Conservation (phyloP, 495 filamentous ascomycete genomes). For the Tuber brumale region DNA sequence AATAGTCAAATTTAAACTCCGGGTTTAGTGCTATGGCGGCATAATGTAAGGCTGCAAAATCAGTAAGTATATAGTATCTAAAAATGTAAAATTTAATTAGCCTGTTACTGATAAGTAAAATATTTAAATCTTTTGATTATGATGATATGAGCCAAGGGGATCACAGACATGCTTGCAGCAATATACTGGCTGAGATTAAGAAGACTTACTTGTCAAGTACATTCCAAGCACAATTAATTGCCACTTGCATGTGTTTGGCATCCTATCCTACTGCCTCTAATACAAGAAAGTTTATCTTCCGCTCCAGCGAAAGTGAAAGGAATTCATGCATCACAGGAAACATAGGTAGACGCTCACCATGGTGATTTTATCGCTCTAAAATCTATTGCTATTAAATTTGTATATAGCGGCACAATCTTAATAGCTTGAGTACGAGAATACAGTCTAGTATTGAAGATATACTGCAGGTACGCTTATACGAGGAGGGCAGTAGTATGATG, state of each 20-base stretch:
- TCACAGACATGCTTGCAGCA: too few relatives aligned
- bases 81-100: not conserved
- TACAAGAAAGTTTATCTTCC: not conserved
- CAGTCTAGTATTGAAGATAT: too few relatives aligned
- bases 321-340: slow-evolving; percentile 16
- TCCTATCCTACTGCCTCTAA: not conserved
- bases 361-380: not conserved
- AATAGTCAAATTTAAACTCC: slow-evolving; percentile 19
- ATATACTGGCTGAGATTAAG: too few relatives aligned
- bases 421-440: too few relatives aligned
- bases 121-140: too few relatives aligned
- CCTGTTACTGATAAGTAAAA: too few relatives aligned
- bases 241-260: slow-evolving; percentile 4
- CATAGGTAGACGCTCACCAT: slow-evolving; percentile 4
- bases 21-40: slow-evolving; percentile 8
- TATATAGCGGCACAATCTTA: too few relatives aligned
- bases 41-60: not conserved
- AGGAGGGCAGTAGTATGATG: too few relatives aligned
- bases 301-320: not conserved
- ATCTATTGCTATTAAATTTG: too few relatives aligned
- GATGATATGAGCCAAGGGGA: too few relatives aligned
- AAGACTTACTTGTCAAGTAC: slow-evolving; percentile 4
- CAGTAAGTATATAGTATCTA: slow-evolving; percentile 8
- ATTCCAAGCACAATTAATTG: slow-evolving; percentile 14
- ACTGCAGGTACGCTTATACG: too few relatives aligned